Conservation (phyloP, 192 early-diverging fungal species). For the Mortierella alpina region DNA sequence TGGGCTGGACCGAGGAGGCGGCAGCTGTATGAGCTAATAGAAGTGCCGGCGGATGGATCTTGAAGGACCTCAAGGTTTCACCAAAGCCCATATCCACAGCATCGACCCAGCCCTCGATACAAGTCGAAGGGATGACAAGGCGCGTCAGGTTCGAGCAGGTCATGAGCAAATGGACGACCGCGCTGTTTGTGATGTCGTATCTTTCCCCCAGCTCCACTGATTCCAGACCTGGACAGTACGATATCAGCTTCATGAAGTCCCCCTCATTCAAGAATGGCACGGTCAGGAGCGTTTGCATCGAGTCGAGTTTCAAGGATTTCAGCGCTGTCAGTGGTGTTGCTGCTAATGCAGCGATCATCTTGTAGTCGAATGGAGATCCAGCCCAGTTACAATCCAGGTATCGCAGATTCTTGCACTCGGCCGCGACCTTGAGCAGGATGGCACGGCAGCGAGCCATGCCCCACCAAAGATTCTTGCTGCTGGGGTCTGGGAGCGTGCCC, state of each 20-base stretch:
- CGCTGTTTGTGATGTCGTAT: slow-evolving; percentile 5
- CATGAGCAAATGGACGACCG: slow-evolving; percentile 15
- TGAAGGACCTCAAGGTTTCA: slow-evolving; percentile 3
- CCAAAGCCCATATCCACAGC: slow-evolving; percentile 29
- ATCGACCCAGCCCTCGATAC: slow-evolving; percentile 17
- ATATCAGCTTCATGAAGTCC: slow-evolving; percentile 10
- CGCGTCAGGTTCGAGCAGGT: slow-evolving; percentile 2
- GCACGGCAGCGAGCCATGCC: slow-evolving; percentile 16
- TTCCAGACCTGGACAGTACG: slow-evolving; percentile 11
- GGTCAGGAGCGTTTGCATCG: slow-evolving; percentile 12
- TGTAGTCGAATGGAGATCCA: slow-evolving; percentile 17
- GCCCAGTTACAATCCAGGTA: slow-evolving; percentile 31
- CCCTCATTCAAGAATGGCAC: slow-evolving; percentile 7
- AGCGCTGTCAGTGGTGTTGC: slow-evolving; percentile 1
- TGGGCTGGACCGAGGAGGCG: not conserved
- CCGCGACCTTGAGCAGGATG: slow-evolving; percentile 9
- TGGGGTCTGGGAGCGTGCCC: slow-evolving; percentile 13
- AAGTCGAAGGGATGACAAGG: slow-evolving; percentile 8
- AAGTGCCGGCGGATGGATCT: not conserved
- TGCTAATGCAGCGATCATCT: not conserved
- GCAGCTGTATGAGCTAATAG: not conserved
- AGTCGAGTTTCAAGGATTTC: slow-evolving; percentile 5
- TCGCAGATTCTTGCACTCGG: slow-evolving; percentile 7
- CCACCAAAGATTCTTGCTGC: slow-evolving; percentile 20
- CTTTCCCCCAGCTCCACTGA: slow-evolving; percentile 14